Base-by-base conservation (phyloP, 2,329 filamentous ascomycete species). In the Sporothrix euskadiensis region DNA sequence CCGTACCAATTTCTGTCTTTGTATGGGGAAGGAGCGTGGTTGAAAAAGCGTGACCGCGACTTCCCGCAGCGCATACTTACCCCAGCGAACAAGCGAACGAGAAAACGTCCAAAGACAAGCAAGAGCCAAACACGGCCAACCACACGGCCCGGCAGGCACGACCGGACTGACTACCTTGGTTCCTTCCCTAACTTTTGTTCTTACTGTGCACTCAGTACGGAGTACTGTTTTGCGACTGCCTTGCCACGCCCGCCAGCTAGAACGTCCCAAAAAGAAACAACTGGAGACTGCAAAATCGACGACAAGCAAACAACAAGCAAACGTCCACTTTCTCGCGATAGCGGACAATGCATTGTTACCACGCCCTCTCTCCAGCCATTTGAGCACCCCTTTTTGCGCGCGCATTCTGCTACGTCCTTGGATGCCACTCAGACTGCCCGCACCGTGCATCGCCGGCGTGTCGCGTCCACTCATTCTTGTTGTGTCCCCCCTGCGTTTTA, bases 31-130 rank as follows among this genome's bases (percentile, higher is more conserved):
- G 52, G 61, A 72, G 71, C 71, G 39, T 56, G 41, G 59, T 30
- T 30, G 26, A 9, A 52, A 69, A 69, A 73, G 65, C 71, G 71
- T 73, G 71, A 73, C 71, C 71, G 71, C 71, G 71, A 73, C 71
- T 72, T 44, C 71, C 71, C 35, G 41, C 22, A 66, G 63, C 63
- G 41, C 63, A 30, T 32, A 32, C 41, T 35, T 26, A 26, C 26
- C 26, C 41, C 41, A 49, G 56, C 56, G 16, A 59, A 59, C 8
- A 8, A 59, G 63, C 41, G 39, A 65, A 47, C 39, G 56, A 68
- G n/a, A n/a, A 54, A 35, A 26, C 22, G 22, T 12, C 19, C 9
- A 63, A 57, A 68, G 59, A 4, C 59, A 72, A 59, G 41, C 35
- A 54, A 54, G 52, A 14, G 10, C 41, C 52, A 54, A 54, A 54